Evolutionary conservation across 1,284 basidiomycete species (phyloP).

Genomic region (Apiotrichum gamsii): DNA sequence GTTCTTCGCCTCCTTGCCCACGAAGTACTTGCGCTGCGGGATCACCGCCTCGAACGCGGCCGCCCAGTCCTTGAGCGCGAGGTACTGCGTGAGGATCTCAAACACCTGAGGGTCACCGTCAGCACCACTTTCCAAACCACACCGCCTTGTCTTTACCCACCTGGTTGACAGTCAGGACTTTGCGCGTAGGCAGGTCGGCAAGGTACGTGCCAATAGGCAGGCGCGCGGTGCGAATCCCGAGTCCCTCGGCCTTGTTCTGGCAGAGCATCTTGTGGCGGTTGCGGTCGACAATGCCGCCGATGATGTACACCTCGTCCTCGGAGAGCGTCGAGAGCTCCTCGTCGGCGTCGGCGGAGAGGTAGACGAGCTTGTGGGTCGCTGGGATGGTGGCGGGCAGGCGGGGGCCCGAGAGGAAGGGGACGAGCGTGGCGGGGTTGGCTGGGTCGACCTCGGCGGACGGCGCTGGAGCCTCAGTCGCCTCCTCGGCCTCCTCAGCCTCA

Average conservation of each 20-base stretch:
- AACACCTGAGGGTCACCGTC: conserved; percentile 53
- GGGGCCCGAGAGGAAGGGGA: conserved; percentile 15
- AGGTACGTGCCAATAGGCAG: conserved; percentile 88
- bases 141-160: too few relatives aligned
- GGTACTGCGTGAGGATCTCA: conserved; percentile 86
- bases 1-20: conserved; percentile 14
- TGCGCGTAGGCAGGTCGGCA: conserved; percentile 73
- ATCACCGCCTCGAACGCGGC: conserved; percentile 76
- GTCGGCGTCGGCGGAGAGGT: conserved; percentile 90
- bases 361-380: conserved; percentile 60
- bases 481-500: neutral
- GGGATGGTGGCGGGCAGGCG: conserved; percentile 21
- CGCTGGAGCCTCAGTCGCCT: conserved; percentile 1
- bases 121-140: neutral
- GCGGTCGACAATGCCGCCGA: conserved; percentile 93
- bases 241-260: conserved; percentile 70
- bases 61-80: conserved; percentile 75
- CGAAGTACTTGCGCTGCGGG: conserved; percentile 73
- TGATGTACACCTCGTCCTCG: conserved; percentile 83
- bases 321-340: conserved; percentile 74
- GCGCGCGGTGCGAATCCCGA: conserved; percentile 74
- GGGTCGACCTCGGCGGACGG: too few relatives aligned
- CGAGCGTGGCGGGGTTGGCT: neutral
- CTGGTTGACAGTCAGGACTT: conserved; percentile 96
- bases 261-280: conserved; percentile 97